Base-by-base conservation (phyloP, 2,329 filamentous ascomycete species). In the Cladosporium colombiae region DNA sequence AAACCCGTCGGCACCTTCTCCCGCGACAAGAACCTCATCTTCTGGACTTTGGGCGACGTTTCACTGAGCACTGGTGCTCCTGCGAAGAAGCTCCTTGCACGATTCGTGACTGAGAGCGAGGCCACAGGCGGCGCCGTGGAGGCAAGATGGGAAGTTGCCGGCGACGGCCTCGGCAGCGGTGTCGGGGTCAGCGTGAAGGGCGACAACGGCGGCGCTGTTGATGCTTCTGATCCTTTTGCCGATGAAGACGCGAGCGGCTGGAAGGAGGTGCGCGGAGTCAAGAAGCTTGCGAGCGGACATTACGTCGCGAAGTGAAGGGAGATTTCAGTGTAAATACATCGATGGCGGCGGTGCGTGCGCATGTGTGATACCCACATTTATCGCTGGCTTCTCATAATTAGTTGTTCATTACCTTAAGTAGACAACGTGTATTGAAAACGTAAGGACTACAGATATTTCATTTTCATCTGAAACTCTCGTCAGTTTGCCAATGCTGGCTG, bases 1-100 rank as follows among this genome's bases (percentile, higher is more conserved):
- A 94, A 93, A 75, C 92, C 92, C 0, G 81, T 86, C 0, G 91
- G 91, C n/a, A 92, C 87, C 0, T 93, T 94, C 74, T 82, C 90
- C 25, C 90, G 89, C 72, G 91, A 94, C 53, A 89, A 89, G 73
- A 88, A 89, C 55, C 75, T 92, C 27, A 88, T 95, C 14, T 93
- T 91, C 81, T 96, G 92, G 91, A 88, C 89, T 16, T 79, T 95
- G 0, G 89, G 89, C 55, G 90, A 96, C 68, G 81, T 98, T 18
- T 90, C 87, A 0, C 78, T 89, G 0, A 82, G 83, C 53, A 80
- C 86, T 10, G 88, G 88, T 59, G 78, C 80, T 35, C 77, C 81
- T 40, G 85, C 87, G 69, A 85, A 90, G 73, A 94, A 92, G 79
- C 87, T 97, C 66, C 88, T 97, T 7, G 95, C 92, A 66, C 87